Evolutionary conservation across 148 eudicot species (phyloP).

Genomic region (Chenopodium album): DNA sequence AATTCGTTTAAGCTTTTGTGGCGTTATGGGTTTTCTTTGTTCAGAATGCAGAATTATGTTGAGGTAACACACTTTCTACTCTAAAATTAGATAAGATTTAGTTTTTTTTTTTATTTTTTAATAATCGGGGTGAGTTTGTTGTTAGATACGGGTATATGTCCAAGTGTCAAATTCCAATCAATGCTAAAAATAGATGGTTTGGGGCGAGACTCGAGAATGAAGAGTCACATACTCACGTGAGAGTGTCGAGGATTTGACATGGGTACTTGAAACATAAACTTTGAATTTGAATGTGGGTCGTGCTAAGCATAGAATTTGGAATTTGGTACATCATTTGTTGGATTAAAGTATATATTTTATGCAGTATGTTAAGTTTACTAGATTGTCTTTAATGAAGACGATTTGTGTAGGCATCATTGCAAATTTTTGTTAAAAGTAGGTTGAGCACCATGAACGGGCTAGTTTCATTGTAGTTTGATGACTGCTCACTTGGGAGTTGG

Average conservation of each 20-base stretch:
- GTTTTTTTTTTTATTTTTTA: no score
- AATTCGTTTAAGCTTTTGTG: constrained; percentile 48
- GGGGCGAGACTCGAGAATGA: no score
- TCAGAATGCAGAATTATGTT: constrained; percentile 61
- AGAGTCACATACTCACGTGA: neutral
- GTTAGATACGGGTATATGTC: neutral
- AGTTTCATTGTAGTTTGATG: neutral
- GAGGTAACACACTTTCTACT: constrained; percentile 43
- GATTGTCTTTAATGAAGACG: neutral
- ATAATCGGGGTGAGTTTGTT: no score
- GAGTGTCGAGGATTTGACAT: neutral
- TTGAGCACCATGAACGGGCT: neutral
- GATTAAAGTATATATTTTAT: neutral
- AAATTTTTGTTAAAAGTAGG: neutral
- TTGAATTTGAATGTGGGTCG: neutral
- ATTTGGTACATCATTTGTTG: neutral
- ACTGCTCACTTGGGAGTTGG: neutral
- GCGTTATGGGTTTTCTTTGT: constrained; percentile 73
- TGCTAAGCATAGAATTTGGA: neutral
- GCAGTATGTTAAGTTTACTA: neutral
- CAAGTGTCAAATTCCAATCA: neutral
- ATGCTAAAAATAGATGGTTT: no score
- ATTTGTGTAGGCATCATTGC: neutral
- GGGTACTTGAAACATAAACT: neutral
- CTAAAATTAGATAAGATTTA: no score